Conservation (phyloP, 805 yeast genomes). For the Ogataea populi-albae region DNA sequence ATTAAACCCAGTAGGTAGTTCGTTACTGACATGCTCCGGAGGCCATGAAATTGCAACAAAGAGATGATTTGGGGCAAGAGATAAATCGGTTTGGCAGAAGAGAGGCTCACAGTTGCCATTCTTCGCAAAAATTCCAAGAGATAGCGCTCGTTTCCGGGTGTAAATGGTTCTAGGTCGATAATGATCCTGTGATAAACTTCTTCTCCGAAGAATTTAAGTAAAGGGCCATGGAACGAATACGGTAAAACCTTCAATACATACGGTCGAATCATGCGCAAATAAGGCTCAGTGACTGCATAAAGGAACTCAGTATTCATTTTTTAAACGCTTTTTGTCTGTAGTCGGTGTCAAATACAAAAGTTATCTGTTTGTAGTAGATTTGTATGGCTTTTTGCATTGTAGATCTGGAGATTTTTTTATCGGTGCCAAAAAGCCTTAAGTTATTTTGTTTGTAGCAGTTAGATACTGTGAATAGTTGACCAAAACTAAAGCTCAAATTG, state of each 20-base stretch:
- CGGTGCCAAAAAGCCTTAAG: not conserved
- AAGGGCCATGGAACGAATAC: slow-evolving; percentile 18
- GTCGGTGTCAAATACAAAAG: no score
- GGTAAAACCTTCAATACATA: slow-evolving; percentile 20
- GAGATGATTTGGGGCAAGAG: slow-evolving; percentile 8
- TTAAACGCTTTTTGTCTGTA: no score
- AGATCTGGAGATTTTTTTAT: no score
- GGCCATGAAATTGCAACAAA: slow-evolving; percentile 1
- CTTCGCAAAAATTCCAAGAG: slow-evolving; percentile 5
- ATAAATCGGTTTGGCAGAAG: slow-evolving; percentile 7
- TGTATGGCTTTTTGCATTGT: no score
- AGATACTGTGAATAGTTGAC: no score
- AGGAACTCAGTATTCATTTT: no score
- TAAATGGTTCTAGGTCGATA: slow-evolving; percentile 25
- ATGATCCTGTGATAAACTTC: slow-evolving; percentile 29
- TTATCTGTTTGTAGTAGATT: no score
- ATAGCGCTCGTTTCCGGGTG: slow-evolving; percentile 13
- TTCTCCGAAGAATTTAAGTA: slow-evolving; percentile 25
- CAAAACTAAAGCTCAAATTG: no score
- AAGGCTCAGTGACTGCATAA: slow-evolving; percentile 13
- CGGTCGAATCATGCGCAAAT: slow-evolving; percentile 16
- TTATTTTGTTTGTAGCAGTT: not conserved
- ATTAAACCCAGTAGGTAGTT: slow-evolving; percentile 8
- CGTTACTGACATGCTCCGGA: not conserved
- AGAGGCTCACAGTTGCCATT: slow-evolving; percentile 1